These are phyloP conservation scores for Thinopyrum obtusiflorum DNA, from an alignment of 202 grass and related monocot genomes.

Conservation along the genomic window DNA sequence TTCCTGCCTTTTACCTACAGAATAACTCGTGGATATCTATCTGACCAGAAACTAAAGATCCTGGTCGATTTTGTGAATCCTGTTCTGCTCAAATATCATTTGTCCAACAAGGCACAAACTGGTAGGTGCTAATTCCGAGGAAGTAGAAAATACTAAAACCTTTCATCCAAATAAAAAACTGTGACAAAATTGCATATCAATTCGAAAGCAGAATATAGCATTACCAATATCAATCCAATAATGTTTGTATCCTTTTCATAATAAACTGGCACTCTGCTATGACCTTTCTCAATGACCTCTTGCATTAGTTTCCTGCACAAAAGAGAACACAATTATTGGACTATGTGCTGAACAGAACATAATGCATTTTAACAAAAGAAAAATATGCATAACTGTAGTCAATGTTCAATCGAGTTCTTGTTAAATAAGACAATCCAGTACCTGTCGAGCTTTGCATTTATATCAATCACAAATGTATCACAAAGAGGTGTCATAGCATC, in stretches of 20 bases:
- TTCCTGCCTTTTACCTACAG: not conserved
- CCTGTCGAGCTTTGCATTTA: conserved; percentile 88
- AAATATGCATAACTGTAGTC: not conserved
- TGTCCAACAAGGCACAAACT: not conserved
- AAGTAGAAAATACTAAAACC: not conserved
- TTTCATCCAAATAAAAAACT: not conserved
- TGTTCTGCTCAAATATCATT: not conserved
- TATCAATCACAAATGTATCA: conserved; percentile 88
- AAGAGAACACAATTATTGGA: conserved; percentile 14
- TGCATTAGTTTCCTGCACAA: conserved; percentile 59
- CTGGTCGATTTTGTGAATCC: not conserved
- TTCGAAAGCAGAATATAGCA: not conserved
- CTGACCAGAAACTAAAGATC: not conserved
- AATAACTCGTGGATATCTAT: not conserved
- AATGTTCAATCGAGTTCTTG: not conserved
- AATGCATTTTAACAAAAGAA: not conserved
- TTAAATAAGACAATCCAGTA: conserved; percentile 25
- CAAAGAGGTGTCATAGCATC: conserved; percentile 76
- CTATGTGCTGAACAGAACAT: not conserved
- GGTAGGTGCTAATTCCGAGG: not conserved
- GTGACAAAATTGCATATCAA: not conserved
- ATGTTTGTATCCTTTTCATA: conserved; percentile 85
- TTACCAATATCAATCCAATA: conserved; percentile 96
- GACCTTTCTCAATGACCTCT: conserved; percentile 80
- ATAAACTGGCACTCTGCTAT: conserved; percentile 92